Conservation (phyloP, 345 rosid genomes). For the Ceriops tagal region DNA sequence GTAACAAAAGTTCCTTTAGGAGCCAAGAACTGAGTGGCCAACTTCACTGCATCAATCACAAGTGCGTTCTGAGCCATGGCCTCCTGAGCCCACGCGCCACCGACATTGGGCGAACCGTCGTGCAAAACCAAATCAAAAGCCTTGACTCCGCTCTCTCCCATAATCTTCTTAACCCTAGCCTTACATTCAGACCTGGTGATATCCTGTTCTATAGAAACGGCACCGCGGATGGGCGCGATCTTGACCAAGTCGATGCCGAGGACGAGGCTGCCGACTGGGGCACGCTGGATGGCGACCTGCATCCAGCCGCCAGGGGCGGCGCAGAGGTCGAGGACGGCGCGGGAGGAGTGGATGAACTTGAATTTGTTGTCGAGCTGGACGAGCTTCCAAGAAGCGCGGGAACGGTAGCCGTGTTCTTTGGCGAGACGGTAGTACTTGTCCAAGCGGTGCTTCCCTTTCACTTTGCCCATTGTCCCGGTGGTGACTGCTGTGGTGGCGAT, state of each 20-base stretch:
- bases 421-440: constrained; percentile 80
- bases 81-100: constrained; percentile 94
- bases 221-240: constrained; percentile 2
- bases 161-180: constrained; percentile 56
- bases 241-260: constrained; percentile 3
- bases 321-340: constrained; percentile 18
- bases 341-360: constrained; percentile 59
- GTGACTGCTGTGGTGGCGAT: no score
- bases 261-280: not conserved
- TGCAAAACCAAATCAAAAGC: constrained; percentile 80
- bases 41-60: constrained; percentile 77
- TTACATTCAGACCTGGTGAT: constrained; percentile 76
- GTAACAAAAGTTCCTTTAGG: constrained; percentile 75
- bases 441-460: constrained; percentile 34
- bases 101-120: constrained; percentile 92
- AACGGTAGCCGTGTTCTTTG: constrained; percentile 90
- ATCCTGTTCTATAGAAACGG: constrained; percentile 58
- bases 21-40: constrained; percentile 81
- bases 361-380: constrained; percentile 72
- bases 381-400: constrained; percentile 91
- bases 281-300: constrained; percentile 18
- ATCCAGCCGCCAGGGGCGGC: constrained; percentile 14
- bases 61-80: constrained; percentile 86
- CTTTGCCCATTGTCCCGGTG: constrained; percentile 39
- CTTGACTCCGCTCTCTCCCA: constrained; percentile 56